Conservation (phyloP, 1,139 yeast species). For the Lodderomyces elongisporus region DNA sequence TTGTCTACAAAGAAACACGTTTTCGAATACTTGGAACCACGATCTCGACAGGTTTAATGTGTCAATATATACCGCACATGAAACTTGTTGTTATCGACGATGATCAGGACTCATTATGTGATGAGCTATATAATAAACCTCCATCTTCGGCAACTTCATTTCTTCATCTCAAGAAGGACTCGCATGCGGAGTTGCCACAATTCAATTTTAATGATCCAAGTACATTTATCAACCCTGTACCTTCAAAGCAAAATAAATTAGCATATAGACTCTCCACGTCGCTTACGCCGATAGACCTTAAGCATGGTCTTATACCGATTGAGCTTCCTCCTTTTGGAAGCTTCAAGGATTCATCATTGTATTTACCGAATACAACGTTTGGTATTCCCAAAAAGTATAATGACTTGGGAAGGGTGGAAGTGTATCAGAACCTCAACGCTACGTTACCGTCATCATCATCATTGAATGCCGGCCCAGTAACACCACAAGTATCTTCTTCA, state of each 20-base stretch:
- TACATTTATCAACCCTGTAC: slow-evolving; percentile 28
- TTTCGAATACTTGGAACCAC: slow-evolving; percentile 39
- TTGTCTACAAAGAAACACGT: slow-evolving; percentile 31
- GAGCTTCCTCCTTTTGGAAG: slow-evolving; percentile 40
- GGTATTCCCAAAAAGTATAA: slow-evolving; percentile 29
- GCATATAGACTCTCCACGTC: background rate
- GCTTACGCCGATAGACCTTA: slow-evolving; percentile 3
- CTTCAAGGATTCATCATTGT: slow-evolving; percentile 28
- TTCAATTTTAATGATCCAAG: slow-evolving; percentile 10
- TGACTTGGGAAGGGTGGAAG: slow-evolving; percentile 32
- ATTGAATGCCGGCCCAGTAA: too few relatives aligned
- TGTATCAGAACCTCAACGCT: slow-evolving; percentile 29
- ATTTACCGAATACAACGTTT: slow-evolving; percentile 10
- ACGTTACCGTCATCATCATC: background rate
- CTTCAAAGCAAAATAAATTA: slow-evolving; percentile 15
- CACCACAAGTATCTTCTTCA: too few relatives aligned
- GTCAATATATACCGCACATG: slow-evolving; percentile 31
- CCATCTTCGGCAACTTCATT: slow-evolving; percentile 22
- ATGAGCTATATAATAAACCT: slow-evolving; percentile 28
- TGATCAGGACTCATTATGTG: slow-evolving; percentile 34
- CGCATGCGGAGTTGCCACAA: slow-evolving; percentile 1
- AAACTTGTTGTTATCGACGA: slow-evolving; percentile 33
- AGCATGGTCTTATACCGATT: slow-evolving; percentile 23
- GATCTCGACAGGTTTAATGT: slow-evolving; percentile 25
- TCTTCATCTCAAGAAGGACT: slow-evolving; percentile 13